phyloP scores from a whole-genome alignment of 345 rosid genomes.

The Balakata baccata region DNA sequence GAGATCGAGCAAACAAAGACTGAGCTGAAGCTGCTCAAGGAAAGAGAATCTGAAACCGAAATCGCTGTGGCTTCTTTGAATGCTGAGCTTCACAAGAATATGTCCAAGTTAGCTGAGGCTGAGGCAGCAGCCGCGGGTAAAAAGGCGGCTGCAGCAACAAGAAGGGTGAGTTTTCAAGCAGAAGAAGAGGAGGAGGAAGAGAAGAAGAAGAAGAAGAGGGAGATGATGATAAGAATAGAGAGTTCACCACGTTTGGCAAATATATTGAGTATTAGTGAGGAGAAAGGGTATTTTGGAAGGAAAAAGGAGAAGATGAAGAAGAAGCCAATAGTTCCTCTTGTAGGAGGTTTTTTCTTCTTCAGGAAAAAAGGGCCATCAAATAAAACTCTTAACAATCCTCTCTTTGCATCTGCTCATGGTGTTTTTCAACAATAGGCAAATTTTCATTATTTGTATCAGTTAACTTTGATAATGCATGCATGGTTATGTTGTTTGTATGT shows the following conservation, averaged over 20 bases:
- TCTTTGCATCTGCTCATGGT: slow-evolving; percentile 39
- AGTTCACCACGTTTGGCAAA: slow-evolving; percentile 51
- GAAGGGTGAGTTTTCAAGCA: slow-evolving; percentile 17
- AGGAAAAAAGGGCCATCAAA: slow-evolving; percentile 42
- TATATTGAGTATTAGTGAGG: slow-evolving; percentile 51
- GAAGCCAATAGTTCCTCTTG: slow-evolving; percentile 81
- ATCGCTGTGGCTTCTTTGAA: slow-evolving; percentile 68
- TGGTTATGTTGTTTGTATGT: not conserved
- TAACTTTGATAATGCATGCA: not conserved
- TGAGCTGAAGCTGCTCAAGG: slow-evolving; percentile 62
- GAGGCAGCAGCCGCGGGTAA: slow-evolving; percentile 43
- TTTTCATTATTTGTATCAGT: not conserved
- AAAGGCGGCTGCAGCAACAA: not conserved
- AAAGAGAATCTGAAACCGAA: slow-evolving; percentile 66
- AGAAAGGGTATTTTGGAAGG: slow-evolving; percentile 15
- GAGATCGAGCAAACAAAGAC: slow-evolving; percentile 63
- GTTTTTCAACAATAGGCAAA: slow-evolving; percentile 26
- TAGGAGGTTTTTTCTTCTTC: slow-evolving; percentile 59
- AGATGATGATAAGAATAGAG: slow-evolving; percentile 44
- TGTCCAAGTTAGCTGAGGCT: slow-evolving; percentile 66
- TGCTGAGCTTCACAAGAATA: slow-evolving; percentile 73
- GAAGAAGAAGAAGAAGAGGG: slow-evolving; percentile 45
- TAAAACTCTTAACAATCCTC: slow-evolving; percentile 28
- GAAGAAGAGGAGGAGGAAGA: slow-evolving; percentile 15
- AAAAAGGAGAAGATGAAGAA: slow-evolving; percentile 40